These are phyloP conservation scores for Davidsoniella neocaledoniae DNA, from an alignment of 2,329 filamentous ascomycete species.

Conservation along the genomic window DNA sequence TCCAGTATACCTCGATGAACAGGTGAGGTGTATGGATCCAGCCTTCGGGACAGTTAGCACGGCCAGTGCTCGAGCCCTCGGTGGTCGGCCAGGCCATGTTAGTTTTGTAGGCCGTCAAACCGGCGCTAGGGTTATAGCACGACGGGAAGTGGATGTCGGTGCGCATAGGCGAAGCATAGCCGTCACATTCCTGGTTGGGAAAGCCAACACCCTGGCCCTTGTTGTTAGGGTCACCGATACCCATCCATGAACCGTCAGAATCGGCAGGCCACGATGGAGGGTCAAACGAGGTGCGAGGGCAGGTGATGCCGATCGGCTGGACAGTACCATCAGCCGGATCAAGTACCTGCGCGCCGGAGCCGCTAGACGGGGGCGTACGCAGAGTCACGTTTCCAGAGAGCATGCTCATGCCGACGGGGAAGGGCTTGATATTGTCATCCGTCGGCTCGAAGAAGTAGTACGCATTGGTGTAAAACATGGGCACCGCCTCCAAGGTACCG, in stretches of 20 bases:
- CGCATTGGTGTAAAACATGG: constrained; percentile 54
- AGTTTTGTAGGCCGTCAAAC: constrained; percentile 40
- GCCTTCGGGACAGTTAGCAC: constrained; percentile 36
- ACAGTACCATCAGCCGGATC: constrained; percentile 35
- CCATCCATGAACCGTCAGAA: constrained; percentile 38
- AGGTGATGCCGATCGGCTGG: constrained; percentile 42
- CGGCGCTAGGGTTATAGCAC: constrained; percentile 51
- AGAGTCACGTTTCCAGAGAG: constrained; percentile 45
- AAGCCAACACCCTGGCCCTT: constrained; percentile 45
- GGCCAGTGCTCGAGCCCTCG: constrained; percentile 26
- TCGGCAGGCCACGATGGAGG: constrained; percentile 34
- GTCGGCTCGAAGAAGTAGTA: constrained; percentile 60
- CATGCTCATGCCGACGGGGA: constrained; percentile 56
- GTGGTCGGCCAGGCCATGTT: constrained; percentile 50
- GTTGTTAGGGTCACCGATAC: constrained; percentile 38
- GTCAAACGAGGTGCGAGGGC: constrained; percentile 35
- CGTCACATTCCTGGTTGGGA: constrained; percentile 52
- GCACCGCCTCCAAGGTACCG: constrained; percentile 46
- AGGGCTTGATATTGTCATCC: constrained; percentile 49
- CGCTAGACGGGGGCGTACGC: constrained; percentile 38
- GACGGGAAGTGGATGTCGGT: constrained; percentile 56
- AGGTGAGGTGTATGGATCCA: constrained; percentile 38
- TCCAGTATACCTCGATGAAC: constrained; percentile 45
- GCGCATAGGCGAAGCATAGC: constrained; percentile 41
- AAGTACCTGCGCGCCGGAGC: constrained; percentile 28